Conservation (phyloP, 1,284 basidiomycete species). For the Pholiota adiposa region DNA sequence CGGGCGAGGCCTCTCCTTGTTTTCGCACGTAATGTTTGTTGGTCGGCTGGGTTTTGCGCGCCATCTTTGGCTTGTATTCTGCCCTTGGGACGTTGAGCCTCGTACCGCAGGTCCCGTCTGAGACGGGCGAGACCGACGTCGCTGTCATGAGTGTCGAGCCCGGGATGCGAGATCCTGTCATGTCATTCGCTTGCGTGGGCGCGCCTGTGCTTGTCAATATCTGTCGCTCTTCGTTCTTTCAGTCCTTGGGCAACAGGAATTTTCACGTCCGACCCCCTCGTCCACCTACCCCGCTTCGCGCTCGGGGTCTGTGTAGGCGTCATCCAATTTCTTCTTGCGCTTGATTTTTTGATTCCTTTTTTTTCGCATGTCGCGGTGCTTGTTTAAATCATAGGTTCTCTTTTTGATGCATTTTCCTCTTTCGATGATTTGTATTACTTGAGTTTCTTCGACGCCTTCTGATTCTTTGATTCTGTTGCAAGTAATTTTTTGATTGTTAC, state of each 20-base stretch:
- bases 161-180: background rate
- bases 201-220: background rate
- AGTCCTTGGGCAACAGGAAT: background rate
- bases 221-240: background rate
- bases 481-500: background rate
- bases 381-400: conserved; percentile 11
- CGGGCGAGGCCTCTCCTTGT: background rate
- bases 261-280: background rate
- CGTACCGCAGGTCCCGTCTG: background rate
- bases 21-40: background rate
- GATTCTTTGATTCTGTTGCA: conserved; percentile 3
- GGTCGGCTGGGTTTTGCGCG: no score
- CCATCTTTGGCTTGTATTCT: background rate
- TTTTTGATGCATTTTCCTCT: conserved; percentile 3
- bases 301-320: background rate
- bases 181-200: background rate
- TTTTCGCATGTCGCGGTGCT: conserved; percentile 22
- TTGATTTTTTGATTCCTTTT: background rate
- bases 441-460: conserved; percentile 4
- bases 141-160: background rate
- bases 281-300: background rate
- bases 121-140: background rate
- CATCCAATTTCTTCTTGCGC: background rate
- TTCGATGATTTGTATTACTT: conserved; percentile 9
- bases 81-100: background rate